Base-by-base conservation (phyloP, 306 rosid species). In the Vicia villosa region DNA sequence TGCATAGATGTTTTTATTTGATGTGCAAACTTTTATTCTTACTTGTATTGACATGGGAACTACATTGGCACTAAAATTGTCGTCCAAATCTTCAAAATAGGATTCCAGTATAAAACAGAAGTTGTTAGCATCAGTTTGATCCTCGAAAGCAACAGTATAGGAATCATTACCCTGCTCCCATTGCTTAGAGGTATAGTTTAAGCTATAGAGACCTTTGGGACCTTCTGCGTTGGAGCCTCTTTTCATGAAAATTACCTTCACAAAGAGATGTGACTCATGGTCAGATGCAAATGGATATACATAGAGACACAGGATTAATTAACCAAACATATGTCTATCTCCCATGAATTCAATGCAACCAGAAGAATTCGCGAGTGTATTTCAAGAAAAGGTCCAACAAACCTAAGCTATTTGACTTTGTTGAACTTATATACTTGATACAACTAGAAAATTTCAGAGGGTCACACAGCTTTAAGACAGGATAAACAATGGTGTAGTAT, bases 81-180 rank as follows among this genome's bases (percentile, higher is more conserved):
- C 91, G 11, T 63, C 91, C 74, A 88, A 74, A 64, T 86, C 98
- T 73, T 88, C 83, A 15, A 88, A 93, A 78, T 73, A 82, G 6
- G 93, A 82, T 47, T 90, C 91, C 64, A 93, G 77, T 16, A 93
- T 64, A 61, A 79, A 85, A 82, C 91, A 90, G 65, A 90, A 92
- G 80, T 88, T 90, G 69, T 72, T 85, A 75, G 93, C 97, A 79
- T 91, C 97, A 17, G 56, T 71, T 1, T 72, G 88, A 73, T 91
- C 90, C 85, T 86, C 94, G 52, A 91, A 93, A 64, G 87, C 98
- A 72, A 93, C 86, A 8, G 83, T 79, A 73, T 82, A 88, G 37
- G 88, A 80, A 65, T 77, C 77, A 55, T 54, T 83, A 62, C 42
- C 66, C 55, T 47, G 79, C 38, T 82, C 84, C 55, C 15, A 80